Evolutionary conservation across 371 early-diverging fungal genomes (phyloP), one percentile per base, ranked within the genome.

Genomic region (Batkoa obscura): DNA sequence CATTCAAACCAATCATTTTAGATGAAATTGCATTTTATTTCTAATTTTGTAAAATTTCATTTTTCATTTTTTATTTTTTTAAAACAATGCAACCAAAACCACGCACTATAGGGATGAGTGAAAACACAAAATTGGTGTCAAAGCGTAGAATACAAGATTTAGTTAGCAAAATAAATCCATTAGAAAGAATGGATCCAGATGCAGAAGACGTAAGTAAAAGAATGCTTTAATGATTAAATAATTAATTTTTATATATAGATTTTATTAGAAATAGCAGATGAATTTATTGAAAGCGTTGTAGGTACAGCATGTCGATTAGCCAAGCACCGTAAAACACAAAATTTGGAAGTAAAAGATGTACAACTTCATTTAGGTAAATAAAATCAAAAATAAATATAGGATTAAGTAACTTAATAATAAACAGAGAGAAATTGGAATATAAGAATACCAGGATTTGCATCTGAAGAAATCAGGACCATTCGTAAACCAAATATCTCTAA

Each of bases 391-490:
- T 23, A 43, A 13, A 12, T 43, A 3, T n/a, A 12, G 5, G 23
- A 30, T 6, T 15, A 43, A n/a, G 15, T 12, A 5, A 32, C 12
- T 34, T 39, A n/a, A n/a, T n/a, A n/a, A n/a, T n/a, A n/a, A n/a
- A n/a, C 63, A 80, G 94, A 93, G 68, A 81, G 90, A 46, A 88
- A 87, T 63, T 94, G 89, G 89, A 89, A 90, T 62, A 83, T 94
- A 43, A 80, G 92, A 57, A 85, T 94, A 59, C 91, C 92, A 54
- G 90, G 90, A 32, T 88, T 86, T 65, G 84, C 87, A 0, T 71
- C 83, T 12, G 89, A 88, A 61, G 85, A 84, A 5, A 34, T 50
- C 4, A 17, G 50, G 5, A 50, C 50, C 30, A 50, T 50, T 31
- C 50, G 50, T 3, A 50, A 34, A 34, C 13, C 34, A 5, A 50